Evolutionary conservation across 23 red algal genomes (phyloP).

Genomic region (Pyropia yezoensis): DNA sequence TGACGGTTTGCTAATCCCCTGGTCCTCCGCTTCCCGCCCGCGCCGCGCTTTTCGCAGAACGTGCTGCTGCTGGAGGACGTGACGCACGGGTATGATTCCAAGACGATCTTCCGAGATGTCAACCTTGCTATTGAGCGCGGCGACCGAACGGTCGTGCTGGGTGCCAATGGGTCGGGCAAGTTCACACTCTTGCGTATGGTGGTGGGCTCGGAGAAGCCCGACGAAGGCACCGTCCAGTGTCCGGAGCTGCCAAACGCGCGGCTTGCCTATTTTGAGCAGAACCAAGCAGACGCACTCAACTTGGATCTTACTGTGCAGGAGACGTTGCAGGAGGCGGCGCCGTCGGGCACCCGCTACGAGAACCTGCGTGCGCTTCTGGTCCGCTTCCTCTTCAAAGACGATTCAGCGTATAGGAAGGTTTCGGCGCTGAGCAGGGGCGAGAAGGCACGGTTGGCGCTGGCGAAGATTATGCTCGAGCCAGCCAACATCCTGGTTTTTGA

Average conservation of each 20-base stretch:
- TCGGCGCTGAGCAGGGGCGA: slow-evolving; percentile 83
- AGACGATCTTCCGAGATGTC: slow-evolving; percentile 67
- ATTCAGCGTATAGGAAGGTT: slow-evolving; percentile 82
- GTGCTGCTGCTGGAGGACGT: slow-evolving; percentile 66
- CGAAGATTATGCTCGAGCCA: slow-evolving; percentile 91
- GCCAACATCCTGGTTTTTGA: slow-evolving; percentile 95
- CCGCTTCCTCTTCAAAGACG: slow-evolving; percentile 95
- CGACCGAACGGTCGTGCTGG: slow-evolving; percentile 79
- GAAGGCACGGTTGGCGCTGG: slow-evolving; percentile 87
- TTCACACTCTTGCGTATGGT: slow-evolving; percentile 84
- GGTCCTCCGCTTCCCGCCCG: slow-evolving; percentile 87
- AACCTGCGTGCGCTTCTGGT: slow-evolving; percentile 91
- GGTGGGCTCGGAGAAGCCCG: slow-evolving; percentile 62
- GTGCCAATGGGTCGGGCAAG: slow-evolving; percentile 92
- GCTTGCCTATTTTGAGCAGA: slow-evolving; percentile 94
- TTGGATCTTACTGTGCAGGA: slow-evolving; percentile 76
- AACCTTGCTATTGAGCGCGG: slow-evolving; percentile 85
- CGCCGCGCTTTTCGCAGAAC: slow-evolving; percentile 83
- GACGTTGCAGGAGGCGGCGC: slow-evolving; percentile 55
- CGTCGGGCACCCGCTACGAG: slow-evolving; percentile 72
- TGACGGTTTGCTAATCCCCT: slow-evolving; percentile 67
- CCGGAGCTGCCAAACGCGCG: slow-evolving; percentile 36
- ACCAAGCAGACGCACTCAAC: slow-evolving; percentile 93
- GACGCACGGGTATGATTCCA: slow-evolving; percentile 59
- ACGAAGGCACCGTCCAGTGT: slow-evolving; percentile 49